A percentile compares a stretch with the other conserved stretches of the same genome.
Conservation (phyloP, 441 rosid species). For the Populus hybrid region DNA sequence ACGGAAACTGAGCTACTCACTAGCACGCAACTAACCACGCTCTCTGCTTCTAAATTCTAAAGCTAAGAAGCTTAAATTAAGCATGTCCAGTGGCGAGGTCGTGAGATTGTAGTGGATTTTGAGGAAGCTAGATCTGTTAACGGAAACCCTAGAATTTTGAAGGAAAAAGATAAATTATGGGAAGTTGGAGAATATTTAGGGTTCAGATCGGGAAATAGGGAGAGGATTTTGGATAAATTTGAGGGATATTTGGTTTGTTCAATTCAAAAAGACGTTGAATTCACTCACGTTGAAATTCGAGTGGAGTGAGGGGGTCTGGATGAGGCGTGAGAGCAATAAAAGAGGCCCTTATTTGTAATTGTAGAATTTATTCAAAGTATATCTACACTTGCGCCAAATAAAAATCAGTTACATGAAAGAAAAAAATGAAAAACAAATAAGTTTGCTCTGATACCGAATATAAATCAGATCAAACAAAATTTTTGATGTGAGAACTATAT, state of each 20-base stretch:
- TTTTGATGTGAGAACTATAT: too few relatives aligned
- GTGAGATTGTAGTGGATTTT: background rate
- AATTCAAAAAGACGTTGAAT: conserved; percentile 5
- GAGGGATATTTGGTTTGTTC: conserved; percentile 9
- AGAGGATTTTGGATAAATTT: background rate
- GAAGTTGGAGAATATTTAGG: background rate
- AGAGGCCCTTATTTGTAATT: background rate
- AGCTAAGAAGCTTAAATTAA: background rate
- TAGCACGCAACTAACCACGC: background rate
- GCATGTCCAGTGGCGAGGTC: background rate
- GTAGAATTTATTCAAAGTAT: background rate
- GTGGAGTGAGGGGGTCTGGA: background rate
- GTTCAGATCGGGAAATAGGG: background rate
- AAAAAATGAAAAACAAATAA: too few relatives aligned
- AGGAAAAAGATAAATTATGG: background rate
- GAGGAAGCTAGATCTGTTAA: background rate
- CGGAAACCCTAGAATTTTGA: background rate
- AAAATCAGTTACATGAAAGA: too few relatives aligned
- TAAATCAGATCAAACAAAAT: too few relatives aligned
- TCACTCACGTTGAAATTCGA: background rate
- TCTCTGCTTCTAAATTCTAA: background rate
- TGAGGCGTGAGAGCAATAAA: background rate
- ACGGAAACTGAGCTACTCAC: background rate
- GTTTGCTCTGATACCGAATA: too few relatives aligned
- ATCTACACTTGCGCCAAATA: too few relatives aligned